Conservation (phyloP, 176 grass and related monocot species). For the Hyparrhenia diplandra region DNA sequence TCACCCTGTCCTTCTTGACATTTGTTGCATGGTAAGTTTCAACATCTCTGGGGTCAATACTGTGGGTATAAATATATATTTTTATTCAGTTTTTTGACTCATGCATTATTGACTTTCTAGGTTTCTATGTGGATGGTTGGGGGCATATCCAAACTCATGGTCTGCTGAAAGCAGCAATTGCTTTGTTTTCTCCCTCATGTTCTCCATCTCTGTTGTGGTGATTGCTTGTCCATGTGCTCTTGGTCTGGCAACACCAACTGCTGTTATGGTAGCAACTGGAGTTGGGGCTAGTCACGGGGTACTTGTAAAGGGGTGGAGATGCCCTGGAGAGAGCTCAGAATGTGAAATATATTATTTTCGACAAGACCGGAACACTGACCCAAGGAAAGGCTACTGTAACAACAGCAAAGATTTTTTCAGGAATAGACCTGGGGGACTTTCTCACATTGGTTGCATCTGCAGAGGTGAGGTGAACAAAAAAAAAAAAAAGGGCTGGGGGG, state of each 20-base stretch:
- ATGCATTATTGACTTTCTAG: constrained; percentile 39
- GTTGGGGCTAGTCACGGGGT: constrained; percentile 76
- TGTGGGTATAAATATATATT: neutral
- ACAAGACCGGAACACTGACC: constrained; percentile 83
- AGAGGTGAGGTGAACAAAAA: constrained; percentile 46
- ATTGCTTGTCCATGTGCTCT: constrained; percentile 92
- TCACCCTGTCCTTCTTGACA: constrained; percentile 80
- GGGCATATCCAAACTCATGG: constrained; percentile 96
- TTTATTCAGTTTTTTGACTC: neutral
- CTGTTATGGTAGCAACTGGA: constrained; percentile 90
- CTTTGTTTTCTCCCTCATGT: constrained; percentile 77
- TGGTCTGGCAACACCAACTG: constrained; percentile 87
- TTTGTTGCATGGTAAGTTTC: constrained; percentile 87
- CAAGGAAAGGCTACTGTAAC: constrained; percentile 81
- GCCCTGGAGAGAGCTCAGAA: constrained; percentile 76
- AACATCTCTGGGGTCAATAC: neutral
- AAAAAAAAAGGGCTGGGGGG: too few relatives aligned
- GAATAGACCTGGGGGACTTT: constrained; percentile 69
- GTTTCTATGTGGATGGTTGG: constrained; percentile 86
- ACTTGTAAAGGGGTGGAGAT: constrained; percentile 86
- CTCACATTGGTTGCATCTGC: constrained; percentile 79
- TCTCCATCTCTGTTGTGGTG: constrained; percentile 84
- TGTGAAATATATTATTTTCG: constrained; percentile 63
- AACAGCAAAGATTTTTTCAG: constrained; percentile 53
- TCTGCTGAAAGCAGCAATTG: constrained; percentile 61